A percentile compares a stretch with the other conserved stretches of the same genome.
Evolutionary conservation across 2,329 filamentous ascomycete species (phyloP).

Genomic region (Oidium heveae): DNA sequence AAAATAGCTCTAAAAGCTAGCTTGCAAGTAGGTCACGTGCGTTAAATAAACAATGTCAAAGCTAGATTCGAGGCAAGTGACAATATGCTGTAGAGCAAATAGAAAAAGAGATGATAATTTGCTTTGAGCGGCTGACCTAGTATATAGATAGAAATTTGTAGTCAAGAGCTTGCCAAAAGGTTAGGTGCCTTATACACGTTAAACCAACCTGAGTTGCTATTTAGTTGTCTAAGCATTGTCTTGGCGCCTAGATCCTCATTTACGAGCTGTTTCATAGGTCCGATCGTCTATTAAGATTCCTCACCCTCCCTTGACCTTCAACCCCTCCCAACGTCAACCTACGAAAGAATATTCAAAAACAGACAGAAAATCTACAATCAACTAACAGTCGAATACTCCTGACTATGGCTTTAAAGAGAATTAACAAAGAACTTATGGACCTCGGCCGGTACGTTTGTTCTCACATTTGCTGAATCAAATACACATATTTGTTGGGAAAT

Average conservation of each 20-base stretch:
- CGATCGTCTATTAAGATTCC: not conserved
- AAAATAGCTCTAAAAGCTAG: no score
- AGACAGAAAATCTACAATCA: not conserved
- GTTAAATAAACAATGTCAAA: no score
- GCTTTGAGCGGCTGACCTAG: no score
- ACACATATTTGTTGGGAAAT: no score
- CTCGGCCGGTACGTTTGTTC: constrained; percentile 48
- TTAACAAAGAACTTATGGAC: constrained; percentile 83
- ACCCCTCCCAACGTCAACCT: not conserved
- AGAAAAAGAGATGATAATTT: no score
- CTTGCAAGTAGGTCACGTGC: no score
- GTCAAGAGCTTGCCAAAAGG: not conserved
- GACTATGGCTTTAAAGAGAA: constrained; percentile 73
- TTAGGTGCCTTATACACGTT: not conserved
- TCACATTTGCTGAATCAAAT: no score
- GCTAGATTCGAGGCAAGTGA: no score
- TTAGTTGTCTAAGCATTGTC: not conserved
- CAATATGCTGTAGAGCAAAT: no score
- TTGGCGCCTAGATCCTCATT: not conserved
- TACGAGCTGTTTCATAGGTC: not conserved
- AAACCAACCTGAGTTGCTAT: not conserved
- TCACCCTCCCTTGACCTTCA: not conserved
- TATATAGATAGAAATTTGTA: no score
- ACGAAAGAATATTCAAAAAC: not conserved
- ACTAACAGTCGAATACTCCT: not conserved